A percentile compares a stretch with the other conserved stretches of the same genome.
phyloP scores from a whole-genome alignment of 2,329 filamentous ascomycete genomes.

The Alternaria gansuensis region DNA sequence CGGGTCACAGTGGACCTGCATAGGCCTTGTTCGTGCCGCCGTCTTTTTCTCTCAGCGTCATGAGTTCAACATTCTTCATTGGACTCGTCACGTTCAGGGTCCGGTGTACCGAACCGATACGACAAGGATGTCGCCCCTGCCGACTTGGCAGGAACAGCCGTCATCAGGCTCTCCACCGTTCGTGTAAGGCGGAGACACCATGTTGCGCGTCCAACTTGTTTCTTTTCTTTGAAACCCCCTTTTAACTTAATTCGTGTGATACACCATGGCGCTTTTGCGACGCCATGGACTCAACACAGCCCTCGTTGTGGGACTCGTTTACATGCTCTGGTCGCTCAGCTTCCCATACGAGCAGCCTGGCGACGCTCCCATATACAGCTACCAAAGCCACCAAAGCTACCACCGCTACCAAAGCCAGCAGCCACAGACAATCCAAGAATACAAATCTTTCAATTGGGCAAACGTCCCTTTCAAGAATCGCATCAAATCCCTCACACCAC shows the following conservation, averaged over 20 bases:
- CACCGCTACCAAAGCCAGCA: slow-evolving; percentile 22
- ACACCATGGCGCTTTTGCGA: slow-evolving; percentile 52
- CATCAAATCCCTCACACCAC: slow-evolving; percentile 45
- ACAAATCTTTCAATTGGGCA: slow-evolving; percentile 52
- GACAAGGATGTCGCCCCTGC: slow-evolving; percentile 9
- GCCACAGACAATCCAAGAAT: slow-evolving; percentile 17
- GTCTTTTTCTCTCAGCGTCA: background rate
- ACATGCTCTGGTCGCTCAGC: slow-evolving; percentile 52
- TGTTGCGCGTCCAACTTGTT: slow-evolving; percentile 8
- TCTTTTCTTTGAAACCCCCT: slow-evolving; percentile 17
- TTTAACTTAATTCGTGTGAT: slow-evolving; percentile 24
- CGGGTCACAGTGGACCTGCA: background rate
- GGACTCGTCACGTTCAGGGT: slow-evolving; percentile 13
- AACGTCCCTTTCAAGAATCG: slow-evolving; percentile 54
- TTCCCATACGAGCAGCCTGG: slow-evolving; percentile 41
- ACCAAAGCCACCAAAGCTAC: slow-evolving; percentile 25
- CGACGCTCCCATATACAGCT: slow-evolving; percentile 7
- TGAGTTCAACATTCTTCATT: background rate
- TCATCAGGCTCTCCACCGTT: slow-evolving; percentile 17
- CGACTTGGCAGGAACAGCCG: slow-evolving; percentile 22
- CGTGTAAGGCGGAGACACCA: slow-evolving; percentile 14
- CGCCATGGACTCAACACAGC: slow-evolving; percentile 51
- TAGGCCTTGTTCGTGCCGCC: background rate
- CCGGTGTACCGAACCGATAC: background rate
- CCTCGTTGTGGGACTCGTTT: slow-evolving; percentile 47